These are phyloP conservation scores for Acidomyces sp. DNA, from an alignment of 495 filamentous ascomycete species.

Conservation along the genomic window DNA sequence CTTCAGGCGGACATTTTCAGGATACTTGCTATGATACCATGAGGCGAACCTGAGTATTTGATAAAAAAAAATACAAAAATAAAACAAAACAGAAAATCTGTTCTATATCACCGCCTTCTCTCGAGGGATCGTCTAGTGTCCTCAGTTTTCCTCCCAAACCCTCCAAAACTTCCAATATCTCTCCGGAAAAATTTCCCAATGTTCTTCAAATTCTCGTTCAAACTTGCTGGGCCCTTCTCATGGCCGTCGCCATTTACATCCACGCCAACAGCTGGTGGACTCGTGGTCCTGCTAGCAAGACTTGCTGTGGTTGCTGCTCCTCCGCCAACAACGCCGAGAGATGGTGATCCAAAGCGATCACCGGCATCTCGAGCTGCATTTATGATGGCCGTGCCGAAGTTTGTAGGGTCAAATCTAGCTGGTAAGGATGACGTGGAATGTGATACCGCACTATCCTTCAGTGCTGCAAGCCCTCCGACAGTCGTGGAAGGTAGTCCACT, in stretches of 20 bases:
- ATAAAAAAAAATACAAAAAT: too few relatives aligned
- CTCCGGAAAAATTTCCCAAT: slow-evolving; percentile 92
- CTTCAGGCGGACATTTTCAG: too few relatives aligned
- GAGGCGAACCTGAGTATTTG: too few relatives aligned
- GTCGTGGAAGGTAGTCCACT: slow-evolving; percentile 3
- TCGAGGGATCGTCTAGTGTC: slow-evolving; percentile 2
- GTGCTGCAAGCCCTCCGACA: slow-evolving; percentile 6
- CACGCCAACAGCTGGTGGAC: slow-evolving; percentile 25
- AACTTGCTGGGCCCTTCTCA: slow-evolving; percentile 38
- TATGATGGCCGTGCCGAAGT: slow-evolving; percentile 55
- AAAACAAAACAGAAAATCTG: too few relatives aligned
- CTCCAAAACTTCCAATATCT: slow-evolving; percentile 72
- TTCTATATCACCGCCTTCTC: neutral
- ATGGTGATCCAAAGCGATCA: slow-evolving; percentile 62
- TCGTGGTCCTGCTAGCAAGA: slow-evolving; percentile 19
- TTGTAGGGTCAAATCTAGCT: slow-evolving; percentile 59
- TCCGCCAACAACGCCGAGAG: slow-evolving; percentile 10
- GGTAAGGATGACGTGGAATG: slow-evolving; percentile 13
- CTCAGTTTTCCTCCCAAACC: slow-evolving; percentile 28
- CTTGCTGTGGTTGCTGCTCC: slow-evolving; percentile 17
- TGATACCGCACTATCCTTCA: slow-evolving; percentile 10
- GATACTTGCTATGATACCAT: too few relatives aligned
- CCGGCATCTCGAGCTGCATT: slow-evolving; percentile 85
- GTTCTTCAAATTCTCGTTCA: slow-evolving; percentile 87
- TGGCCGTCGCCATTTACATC: slow-evolving; percentile 19